Evolutionary conservation across 495 filamentous ascomycete species (phyloP), one percentile per base, ranked within the genome.

Genomic region (Chaetomium tenue): DNA sequence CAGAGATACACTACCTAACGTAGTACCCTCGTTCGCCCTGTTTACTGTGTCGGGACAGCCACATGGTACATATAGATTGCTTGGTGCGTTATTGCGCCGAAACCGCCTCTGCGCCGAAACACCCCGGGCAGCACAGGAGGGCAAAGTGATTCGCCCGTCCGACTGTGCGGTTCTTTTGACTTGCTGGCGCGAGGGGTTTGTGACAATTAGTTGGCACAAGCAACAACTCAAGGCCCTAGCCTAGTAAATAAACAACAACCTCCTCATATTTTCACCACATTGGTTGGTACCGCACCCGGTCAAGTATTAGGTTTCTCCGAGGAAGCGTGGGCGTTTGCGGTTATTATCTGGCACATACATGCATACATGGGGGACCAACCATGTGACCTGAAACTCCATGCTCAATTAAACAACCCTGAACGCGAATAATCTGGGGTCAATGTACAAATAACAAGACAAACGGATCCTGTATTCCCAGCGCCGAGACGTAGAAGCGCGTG

Each of bases 401-500:
- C 67, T 70, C 65, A 39, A 69, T 72, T 70, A 74, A 68, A 67
- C 59, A 67, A 62, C 62, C 63, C 66, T 68, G 60, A 64, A 63
- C 52, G 55, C 66, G 15, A 70, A 63, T 70, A 69, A 64, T 37
- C 52, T 64, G 56, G 67, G 60, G 65, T 63, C 68, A 72, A 71
- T 73, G 68, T 73, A 72, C 69, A 75, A 67, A 61, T 58, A 72
- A 70, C 60, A 60, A 67, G 66, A 68, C 44, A 66, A 60, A 63
- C 11, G 67, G 15, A 63, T 52, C 64, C 52, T 26, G 57, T 68
- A 63, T 64, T 68, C 64, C 66, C 60, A 30, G 59, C 69, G 64
- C 63, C 44, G 62, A 66, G 68, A 67, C 61, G 66, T 47, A 62
- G 67, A 30, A 65, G 60, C 65, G 58, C 61, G 66, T 61, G 60